phyloP scores from a whole-genome alignment of 495 filamentous ascomycete genomes.

The Penicillium flavigenum region DNA sequence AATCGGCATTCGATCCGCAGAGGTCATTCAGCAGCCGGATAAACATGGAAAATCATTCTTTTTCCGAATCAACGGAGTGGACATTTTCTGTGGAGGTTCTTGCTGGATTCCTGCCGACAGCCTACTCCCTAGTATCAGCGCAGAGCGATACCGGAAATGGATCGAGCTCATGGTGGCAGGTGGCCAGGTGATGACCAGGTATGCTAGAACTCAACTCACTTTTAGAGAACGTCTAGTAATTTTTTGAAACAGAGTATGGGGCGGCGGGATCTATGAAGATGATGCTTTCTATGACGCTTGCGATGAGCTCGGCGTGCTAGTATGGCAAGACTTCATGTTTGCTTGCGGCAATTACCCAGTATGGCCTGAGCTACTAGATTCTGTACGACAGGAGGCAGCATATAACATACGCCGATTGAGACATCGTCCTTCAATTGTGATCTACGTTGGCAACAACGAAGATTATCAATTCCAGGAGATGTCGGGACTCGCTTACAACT shows the following conservation, averaged over 20 bases:
- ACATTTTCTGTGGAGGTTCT: conserved; percentile 79
- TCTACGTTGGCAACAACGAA: conserved; percentile 92
- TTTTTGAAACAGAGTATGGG: conserved; percentile 59
- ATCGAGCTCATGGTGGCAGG: conserved; percentile 65
- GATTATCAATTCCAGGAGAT: conserved; percentile 85
- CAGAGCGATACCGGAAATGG: conserved; percentile 70
- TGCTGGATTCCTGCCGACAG: conserved; percentile 90
- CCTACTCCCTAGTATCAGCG: conserved; percentile 65
- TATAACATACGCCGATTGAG: conserved; percentile 75
- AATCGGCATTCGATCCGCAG: conserved; percentile 68
- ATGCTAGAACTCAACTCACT: conserved; percentile 7
- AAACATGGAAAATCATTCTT: conserved; percentile 79
- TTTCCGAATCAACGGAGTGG: conserved; percentile 79
- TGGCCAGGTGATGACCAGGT: conserved; percentile 71
- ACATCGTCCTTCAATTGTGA: conserved; percentile 83
- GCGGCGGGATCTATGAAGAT: conserved; percentile 74
- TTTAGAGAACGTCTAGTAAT: conserved; percentile 25
- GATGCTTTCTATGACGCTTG: conserved; percentile 71
- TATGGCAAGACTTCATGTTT: conserved; percentile 89
- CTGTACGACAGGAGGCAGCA: conserved; percentile 68
- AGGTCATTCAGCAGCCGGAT: conserved; percentile 67
- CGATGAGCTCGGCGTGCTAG: conserved; percentile 69
- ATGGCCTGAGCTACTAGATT: conserved; percentile 64
- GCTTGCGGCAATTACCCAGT: conserved; percentile 81
- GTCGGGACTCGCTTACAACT: conserved; percentile 57